Evolutionary conservation across 306 rosid genomes (phyloP).

Genomic region (Vigna nakashimae): DNA sequence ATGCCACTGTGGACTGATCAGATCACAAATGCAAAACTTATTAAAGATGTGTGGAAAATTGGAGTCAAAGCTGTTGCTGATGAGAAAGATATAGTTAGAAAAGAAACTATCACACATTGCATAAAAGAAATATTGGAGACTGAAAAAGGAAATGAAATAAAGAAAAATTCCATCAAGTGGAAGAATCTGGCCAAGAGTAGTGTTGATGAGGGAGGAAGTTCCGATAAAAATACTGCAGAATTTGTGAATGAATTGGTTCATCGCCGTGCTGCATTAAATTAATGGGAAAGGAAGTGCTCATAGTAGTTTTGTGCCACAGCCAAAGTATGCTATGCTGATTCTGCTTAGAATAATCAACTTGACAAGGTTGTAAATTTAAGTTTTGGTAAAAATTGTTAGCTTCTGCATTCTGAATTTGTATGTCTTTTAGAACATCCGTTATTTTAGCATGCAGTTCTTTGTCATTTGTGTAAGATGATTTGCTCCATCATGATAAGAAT

Average conservation of each 20-base stretch:
- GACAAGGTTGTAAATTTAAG: not conserved
- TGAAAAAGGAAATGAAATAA: conserved; percentile 27
- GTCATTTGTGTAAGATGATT: not conserved
- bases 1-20: conserved; percentile 44
- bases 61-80: conserved; percentile 38
- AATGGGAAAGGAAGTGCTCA: not conserved
- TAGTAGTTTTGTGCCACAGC: not conserved
- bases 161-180: conserved; percentile 37
- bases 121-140: conserved; percentile 37
- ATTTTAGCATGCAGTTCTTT: not conserved
- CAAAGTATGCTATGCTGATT: not conserved
- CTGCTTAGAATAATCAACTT: not conserved
- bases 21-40: conserved; percentile 29
- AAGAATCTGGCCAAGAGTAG: conserved; percentile 34
- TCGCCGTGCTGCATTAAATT: not conserved
- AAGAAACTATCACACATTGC: conserved; percentile 27
- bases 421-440: not conserved
- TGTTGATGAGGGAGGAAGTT: conserved; percentile 43
- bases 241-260: conserved; percentile 34
- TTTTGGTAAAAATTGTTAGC: not conserved
- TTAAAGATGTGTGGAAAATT: conserved; percentile 34
- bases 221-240: conserved; percentile 35
- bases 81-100: conserved; percentile 34
- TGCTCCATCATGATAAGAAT: not conserved
- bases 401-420: conserved; percentile 2